Base-by-base conservation (phyloP, 228 moss, liverwort and hornwort genomes). In the Sphagnum fallax region DNA sequence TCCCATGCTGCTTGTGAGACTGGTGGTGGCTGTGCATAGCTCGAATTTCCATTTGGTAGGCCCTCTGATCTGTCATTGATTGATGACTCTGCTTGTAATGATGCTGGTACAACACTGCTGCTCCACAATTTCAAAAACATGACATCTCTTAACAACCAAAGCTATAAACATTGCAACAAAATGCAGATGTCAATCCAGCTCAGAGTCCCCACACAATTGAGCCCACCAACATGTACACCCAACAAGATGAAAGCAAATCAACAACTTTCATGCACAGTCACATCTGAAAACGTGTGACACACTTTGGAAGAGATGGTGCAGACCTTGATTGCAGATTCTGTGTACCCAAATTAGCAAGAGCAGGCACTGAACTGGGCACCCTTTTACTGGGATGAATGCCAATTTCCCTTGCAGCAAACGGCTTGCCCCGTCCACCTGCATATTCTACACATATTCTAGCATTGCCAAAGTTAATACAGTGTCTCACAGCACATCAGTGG, bases 1-100 rank as follows among this genome's bases (percentile, higher is more conserved):
- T 71, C 75, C 85, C 85, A 86, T 16, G 79, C 79, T 51, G 73
- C 75, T 50, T 81, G 81, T 12, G 78, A 32, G 49, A 78, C 67
- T 49, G 78, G 18, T 16, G 69, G 55, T 79, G 85, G 64, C 50
- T 79, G 74, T 4, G 74, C 4, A 13, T 62, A 79, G 4, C 65
- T 72, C 15, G 79, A 65, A 61, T 72, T 71, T 5, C 79, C 85
- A 69, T 86, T 86, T 65, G 68, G 72, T 16, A 77, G 62, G 13
- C 74, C 77, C 63, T 69, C 49, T 16, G 76, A 52, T 14, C 69
- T 15, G 10, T 47, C 58, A 53, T 65, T 16, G 15, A 74, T 60
- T 16, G 71, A 65, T 52, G 79, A 60, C 63, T 48, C 76, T 55
- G 55, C 55, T 8, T 8, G 12, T 55, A 4, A 8, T 8, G 55